A percentile compares a stretch with the other conserved stretches of the same genome.
Evolutionary conservation across 1,139 yeast species (phyloP).

Genomic region (Suhomyces anneliseae): DNA sequence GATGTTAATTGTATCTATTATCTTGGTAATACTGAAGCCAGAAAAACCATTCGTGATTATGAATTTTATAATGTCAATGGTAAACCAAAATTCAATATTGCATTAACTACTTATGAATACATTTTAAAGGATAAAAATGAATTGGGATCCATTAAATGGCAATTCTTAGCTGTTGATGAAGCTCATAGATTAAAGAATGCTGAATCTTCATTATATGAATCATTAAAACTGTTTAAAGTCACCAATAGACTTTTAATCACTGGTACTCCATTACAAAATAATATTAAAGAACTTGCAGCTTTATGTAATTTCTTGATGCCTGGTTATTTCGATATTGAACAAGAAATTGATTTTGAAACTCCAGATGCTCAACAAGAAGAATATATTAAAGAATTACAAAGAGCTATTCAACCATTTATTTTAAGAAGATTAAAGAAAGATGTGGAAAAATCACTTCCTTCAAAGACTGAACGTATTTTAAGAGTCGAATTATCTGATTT

Average conservation of each 20-base stretch:
- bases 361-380: constrained; percentile 85
- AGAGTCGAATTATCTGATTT: constrained; percentile 93
- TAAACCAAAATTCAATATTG: constrained; percentile 78
- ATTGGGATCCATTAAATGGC: constrained; percentile 88
- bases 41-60: constrained; percentile 77
- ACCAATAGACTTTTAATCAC: constrained; percentile 87
- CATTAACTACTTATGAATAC: constrained; percentile 93
- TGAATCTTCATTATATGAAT: constrained; percentile 88
- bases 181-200: constrained; percentile 96
- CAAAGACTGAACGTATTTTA: constrained; percentile 90
- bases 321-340: constrained; percentile 84
- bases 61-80: constrained; percentile 69
- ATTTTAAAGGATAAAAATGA: constrained; percentile 83
- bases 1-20: constrained; percentile 91
- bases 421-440: constrained; percentile 92
- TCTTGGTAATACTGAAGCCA: constrained; percentile 86
- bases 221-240: constrained; percentile 78
- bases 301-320: constrained; percentile 95
- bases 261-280: constrained; percentile 97
- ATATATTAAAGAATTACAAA: constrained; percentile 82
- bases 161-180: constrained; percentile 95
- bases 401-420: constrained; percentile 84
- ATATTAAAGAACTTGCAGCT: constrained; percentile 93
- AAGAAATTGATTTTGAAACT: constrained; percentile 88
- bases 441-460: constrained; percentile 94